These are phyloP conservation scores for Colletotrichum spaethianum DNA, from an alignment of 2,329 filamentous ascomycete genomes.

Conservation along the genomic window DNA sequence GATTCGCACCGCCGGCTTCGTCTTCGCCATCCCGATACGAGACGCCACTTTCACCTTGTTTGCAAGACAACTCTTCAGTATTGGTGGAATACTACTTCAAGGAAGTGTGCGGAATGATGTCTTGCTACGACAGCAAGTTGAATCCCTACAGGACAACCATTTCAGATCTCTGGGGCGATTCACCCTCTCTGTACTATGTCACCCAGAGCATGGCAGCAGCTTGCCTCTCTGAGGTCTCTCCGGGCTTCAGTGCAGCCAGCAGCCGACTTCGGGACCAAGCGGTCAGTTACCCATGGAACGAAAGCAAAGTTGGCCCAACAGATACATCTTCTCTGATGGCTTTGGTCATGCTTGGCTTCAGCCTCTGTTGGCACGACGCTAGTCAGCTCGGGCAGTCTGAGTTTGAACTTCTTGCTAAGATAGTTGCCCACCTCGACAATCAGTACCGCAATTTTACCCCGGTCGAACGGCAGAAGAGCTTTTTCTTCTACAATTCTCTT, in stretches of 20 bases:
- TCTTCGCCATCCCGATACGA: neutral
- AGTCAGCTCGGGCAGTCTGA: slow-evolving; percentile 62
- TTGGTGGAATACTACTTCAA: slow-evolving; percentile 76
- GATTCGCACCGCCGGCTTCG: neutral
- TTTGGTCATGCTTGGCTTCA: slow-evolving; percentile 71
- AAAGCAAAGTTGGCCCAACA: slow-evolving; percentile 61
- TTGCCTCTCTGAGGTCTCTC: slow-evolving; percentile 49
- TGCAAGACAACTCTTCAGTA: slow-evolving; percentile 57
- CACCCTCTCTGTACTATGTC: slow-evolving; percentile 42
- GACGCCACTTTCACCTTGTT: neutral
- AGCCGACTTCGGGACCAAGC: slow-evolving; percentile 62
- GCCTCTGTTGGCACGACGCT: slow-evolving; percentile 72
- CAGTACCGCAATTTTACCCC: slow-evolving; percentile 23
- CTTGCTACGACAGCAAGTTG: slow-evolving; percentile 74
- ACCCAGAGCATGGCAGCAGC: slow-evolving; percentile 46
- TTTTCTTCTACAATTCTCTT: slow-evolving; percentile 48
- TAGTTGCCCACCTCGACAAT: neutral
- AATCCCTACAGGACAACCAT: slow-evolving; percentile 74
- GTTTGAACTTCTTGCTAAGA: slow-evolving; percentile 16
- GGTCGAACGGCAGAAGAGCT: slow-evolving; percentile 44
- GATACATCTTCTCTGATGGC: slow-evolving; percentile 70
- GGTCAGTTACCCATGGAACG: slow-evolving; percentile 65
- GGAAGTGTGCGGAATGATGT: slow-evolving; percentile 73
- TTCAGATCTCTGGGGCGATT: slow-evolving; percentile 57
- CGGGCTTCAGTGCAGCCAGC: slow-evolving; percentile 61